These are phyloP conservation scores for Fusarium pseudonygamai DNA, from an alignment of 2,329 filamentous ascomycete species.

Conservation along the genomic window DNA sequence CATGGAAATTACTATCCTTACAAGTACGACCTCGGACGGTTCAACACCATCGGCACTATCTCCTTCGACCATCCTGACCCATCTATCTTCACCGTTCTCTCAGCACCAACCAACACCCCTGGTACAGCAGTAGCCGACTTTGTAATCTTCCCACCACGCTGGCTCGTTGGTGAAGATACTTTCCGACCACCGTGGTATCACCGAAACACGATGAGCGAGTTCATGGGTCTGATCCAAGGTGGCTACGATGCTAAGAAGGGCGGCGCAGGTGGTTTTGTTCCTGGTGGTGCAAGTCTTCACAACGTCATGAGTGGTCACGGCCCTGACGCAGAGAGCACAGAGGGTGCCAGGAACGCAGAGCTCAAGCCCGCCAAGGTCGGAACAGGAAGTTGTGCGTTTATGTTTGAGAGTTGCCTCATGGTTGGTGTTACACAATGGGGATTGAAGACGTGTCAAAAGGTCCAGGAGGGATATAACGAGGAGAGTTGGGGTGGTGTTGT, in stretches of 20 bases:
- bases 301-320: constrained; percentile 77
- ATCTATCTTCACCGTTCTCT: constrained; percentile 78
- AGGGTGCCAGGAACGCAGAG: constrained; percentile 65
- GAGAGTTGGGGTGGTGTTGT: constrained; percentile 81
- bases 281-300: constrained; percentile 70
- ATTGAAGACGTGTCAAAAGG: constrained; percentile 64
- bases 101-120: constrained; percentile 67
- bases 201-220: constrained; percentile 73
- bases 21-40: constrained; percentile 83
- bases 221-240: constrained; percentile 68
- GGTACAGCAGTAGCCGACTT: constrained; percentile 76
- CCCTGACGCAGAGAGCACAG: constrained; percentile 66
- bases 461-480: constrained; percentile 75
- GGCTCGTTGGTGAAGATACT: constrained; percentile 74
- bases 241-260: constrained; percentile 71
- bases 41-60: constrained; percentile 77
- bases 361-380: constrained; percentile 67
- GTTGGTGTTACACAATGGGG: constrained; percentile 79
- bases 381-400: constrained; percentile 70
- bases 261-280: constrained; percentile 62
- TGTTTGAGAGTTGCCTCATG: constrained; percentile 76
- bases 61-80: constrained; percentile 83
- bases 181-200: constrained; percentile 80
- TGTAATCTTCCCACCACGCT: constrained; percentile 76
- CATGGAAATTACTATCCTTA: constrained; percentile 83